A percentile compares a stretch with the other conserved stretches of the same genome.
Conservation (phyloP, 495 filamentous ascomycete species). For the Penicillium turbatum region DNA sequence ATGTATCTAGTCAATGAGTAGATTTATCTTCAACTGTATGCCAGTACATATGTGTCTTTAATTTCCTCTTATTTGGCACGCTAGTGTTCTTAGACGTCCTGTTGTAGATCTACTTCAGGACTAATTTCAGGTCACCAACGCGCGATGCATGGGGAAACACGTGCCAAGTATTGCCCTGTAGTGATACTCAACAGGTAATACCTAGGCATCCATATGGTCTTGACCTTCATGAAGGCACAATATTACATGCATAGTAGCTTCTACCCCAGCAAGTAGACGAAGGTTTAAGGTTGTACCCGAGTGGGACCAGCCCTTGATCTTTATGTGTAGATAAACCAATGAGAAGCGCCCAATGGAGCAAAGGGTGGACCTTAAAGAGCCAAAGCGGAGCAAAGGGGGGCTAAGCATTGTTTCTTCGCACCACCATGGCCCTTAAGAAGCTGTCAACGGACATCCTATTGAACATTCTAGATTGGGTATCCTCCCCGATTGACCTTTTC, state of each 20-base stretch:
- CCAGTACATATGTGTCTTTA: conserved; percentile 6
- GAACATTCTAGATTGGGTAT: neutral
- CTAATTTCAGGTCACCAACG: too few relatives aligned
- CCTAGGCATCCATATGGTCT: too few relatives aligned
- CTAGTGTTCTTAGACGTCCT: too few relatives aligned
- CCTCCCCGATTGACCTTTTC: neutral
- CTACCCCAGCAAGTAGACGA: too few relatives aligned
- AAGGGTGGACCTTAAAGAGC: neutral
- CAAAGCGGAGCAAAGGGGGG: neutral
- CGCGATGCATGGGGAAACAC: too few relatives aligned
- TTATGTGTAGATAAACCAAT: neutral
- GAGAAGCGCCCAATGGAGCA: neutral
- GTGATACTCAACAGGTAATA: too few relatives aligned
- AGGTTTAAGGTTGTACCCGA: too few relatives aligned
- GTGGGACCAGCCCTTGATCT: too few relatives aligned
- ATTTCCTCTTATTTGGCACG: neutral
- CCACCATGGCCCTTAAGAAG: neutral
- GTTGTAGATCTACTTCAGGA: too few relatives aligned
- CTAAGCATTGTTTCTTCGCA: neutral
- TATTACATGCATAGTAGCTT: too few relatives aligned
- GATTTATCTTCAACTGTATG: neutral
- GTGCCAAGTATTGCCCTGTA: too few relatives aligned
- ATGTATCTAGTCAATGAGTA: conserved; percentile 10
- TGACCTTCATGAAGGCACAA: too few relatives aligned
- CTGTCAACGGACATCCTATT: neutral